Evolutionary conservation across 2,329 filamentous ascomycete genomes (phyloP).

Genomic region (Alternaria arbusti): DNA sequence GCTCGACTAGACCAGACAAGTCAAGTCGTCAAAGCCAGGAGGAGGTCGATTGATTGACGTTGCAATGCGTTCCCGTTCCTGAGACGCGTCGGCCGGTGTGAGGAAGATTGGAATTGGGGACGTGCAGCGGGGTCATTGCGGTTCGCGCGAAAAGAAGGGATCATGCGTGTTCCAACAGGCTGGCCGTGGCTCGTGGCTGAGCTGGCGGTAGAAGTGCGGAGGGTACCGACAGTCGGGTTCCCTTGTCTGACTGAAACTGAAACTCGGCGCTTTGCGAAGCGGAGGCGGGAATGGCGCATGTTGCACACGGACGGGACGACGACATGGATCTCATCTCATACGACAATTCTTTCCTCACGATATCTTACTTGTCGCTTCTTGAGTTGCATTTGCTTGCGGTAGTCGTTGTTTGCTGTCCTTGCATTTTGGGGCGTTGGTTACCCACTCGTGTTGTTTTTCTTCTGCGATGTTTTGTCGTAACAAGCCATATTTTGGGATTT

Average conservation of each 20-base stretch:
- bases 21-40: background rate
- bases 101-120: background rate
- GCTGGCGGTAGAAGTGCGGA: background rate
- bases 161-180: background rate
- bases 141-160: background rate
- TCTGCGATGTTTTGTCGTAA: background rate
- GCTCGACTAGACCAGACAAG: conserved; percentile 31
- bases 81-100: background rate
- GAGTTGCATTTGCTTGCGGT: background rate
- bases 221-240: conserved; percentile 7
- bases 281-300: conserved; percentile 1
- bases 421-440: conserved; percentile 1
- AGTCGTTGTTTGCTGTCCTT: conserved; percentile 4
- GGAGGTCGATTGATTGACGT: background rate
- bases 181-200: background rate
- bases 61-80: background rate
- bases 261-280: background rate
- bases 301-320: conserved; percentile 1
- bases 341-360: background rate
- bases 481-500: background rate
- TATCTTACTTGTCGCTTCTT: background rate
- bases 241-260: conserved; percentile 15
- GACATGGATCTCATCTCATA: background rate
- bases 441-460: conserved; percentile 1
- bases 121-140: background rate